These are phyloP conservation scores for Prunus kanzakura DNA, from an alignment of 306 rosid genomes.

Conservation along the genomic window DNA sequence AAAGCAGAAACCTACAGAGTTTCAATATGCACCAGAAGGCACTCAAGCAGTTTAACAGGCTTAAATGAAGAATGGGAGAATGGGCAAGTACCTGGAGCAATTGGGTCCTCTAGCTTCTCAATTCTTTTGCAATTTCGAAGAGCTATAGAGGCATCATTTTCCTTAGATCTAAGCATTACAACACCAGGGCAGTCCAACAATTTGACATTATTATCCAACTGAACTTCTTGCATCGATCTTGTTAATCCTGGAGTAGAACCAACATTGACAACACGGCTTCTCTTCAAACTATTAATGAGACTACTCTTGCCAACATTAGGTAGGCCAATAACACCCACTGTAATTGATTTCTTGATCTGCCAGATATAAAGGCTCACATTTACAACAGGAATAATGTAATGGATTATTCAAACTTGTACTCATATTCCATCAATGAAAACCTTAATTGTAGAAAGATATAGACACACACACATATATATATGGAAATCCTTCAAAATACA, in stretches of 20 bases:
- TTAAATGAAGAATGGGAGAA: not conserved
- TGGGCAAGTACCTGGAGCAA: slow-evolving; percentile 65
- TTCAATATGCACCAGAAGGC: not conserved
- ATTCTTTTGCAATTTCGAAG: slow-evolving; percentile 90
- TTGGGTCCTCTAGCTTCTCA: slow-evolving; percentile 84
- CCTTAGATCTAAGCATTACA: slow-evolving; percentile 70
- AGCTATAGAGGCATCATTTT: slow-evolving; percentile 59
- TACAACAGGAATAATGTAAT: not conserved
- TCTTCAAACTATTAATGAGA: slow-evolving; percentile 80
- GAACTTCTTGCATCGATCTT: slow-evolving; percentile 91
- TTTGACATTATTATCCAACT: slow-evolving; percentile 80
- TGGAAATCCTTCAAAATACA: not conserved
- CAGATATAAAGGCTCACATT: slow-evolving; percentile 18
- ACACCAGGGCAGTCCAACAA: slow-evolving; percentile 97
- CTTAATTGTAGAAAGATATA: not conserved
- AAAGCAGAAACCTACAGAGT: not conserved
- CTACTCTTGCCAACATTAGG: slow-evolving; percentile 99
- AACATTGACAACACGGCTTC: slow-evolving; percentile 73
- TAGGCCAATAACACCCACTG: slow-evolving; percentile 88
- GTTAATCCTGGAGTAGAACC: slow-evolving; percentile 92
- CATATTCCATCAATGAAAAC: not conserved
- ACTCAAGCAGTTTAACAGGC: not conserved
- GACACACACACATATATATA: not conserved
- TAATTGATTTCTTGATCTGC: slow-evolving; percentile 90
- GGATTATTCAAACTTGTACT: not conserved